Evolutionary conservation across 2,329 filamentous ascomycete genomes (phyloP), one percentile per base, ranked within the genome.

Genomic region (Drechslerella coelobrocha): DNA sequence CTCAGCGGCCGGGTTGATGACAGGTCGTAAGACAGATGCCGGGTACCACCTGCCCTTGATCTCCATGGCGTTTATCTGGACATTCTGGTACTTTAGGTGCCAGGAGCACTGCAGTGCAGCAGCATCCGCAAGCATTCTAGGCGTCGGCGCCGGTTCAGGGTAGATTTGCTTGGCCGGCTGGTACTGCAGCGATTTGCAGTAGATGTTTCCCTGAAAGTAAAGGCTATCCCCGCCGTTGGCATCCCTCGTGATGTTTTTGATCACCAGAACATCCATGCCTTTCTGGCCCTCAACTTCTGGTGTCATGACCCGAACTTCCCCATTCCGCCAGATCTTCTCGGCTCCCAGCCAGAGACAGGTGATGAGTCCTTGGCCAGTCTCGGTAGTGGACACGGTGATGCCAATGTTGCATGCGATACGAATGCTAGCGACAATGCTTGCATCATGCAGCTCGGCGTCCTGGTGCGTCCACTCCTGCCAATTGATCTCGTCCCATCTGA

Each of bases 41-140:
- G 66, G 66, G 54, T 71, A 71, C 66, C 66, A 71, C 39, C 66
- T 59, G 26, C 66, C 66, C 48, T 71, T 71, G 48, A 63, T 71
- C 31, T 71, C 66, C 54, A 60, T 71, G 45, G 59, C 66, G 29
- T 55, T 71, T 39, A 71, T 71, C 26, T 71, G 59, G 12, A 71
- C 59, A 37, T 71, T 71, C 55, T 63, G 66, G 41, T 71, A 71
- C 45, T 71, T 71, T 29, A 63, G 47, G 55, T 55, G 43, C 66
- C 66, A 71, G 10, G 51, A 45, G n/a, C 66, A 71, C 24, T 62
- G 52, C 14, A 71, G 39, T 21, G 53, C 55, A 17, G 53, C 54
- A 14, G 48, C 66, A 54, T 71, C 66, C n/a, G 60, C 53, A 31
- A 63, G 41, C 66, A 71, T 71, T 26, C 59, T 62, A 3, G 66